Evolutionary conservation across 306 rosid species (phyloP).

Genomic region (Vigna radiata): DNA sequence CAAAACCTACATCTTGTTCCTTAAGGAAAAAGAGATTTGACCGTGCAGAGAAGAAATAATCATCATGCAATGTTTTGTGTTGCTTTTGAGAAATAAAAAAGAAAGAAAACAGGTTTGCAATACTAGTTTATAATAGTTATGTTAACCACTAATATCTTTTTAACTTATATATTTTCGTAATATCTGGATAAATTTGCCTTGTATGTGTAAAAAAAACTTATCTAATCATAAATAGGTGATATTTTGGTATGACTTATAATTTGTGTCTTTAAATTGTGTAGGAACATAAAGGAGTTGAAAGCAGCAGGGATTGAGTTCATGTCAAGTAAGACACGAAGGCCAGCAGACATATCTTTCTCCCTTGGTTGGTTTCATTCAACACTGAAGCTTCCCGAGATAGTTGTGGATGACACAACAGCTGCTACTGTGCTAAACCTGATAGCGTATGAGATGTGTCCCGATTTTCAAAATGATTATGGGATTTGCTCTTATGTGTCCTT

Average conservation of each 20-base stretch:
- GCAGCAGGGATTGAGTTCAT: slow-evolving; percentile 31
- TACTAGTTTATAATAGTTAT: too few species aligned
- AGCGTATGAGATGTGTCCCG: slow-evolving; percentile 51
- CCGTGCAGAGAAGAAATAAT: too few species aligned
- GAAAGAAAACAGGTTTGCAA: too few species aligned
- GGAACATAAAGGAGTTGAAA: slow-evolving; percentile 39
- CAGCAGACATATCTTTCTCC: not conserved
- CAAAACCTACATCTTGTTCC: too few species aligned
- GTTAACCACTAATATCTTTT: too few species aligned
- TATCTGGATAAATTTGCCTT: too few species aligned
- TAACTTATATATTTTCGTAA: too few species aligned
- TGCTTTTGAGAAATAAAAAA: too few species aligned
- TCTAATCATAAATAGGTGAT: too few species aligned
- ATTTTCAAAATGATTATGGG: slow-evolving; percentile 38
- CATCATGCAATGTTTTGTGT: too few species aligned
- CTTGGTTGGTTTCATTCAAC: not conserved
- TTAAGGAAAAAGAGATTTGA: too few species aligned
- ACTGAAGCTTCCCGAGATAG: slow-evolving; percentile 5
- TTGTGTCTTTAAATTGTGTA: not conserved
- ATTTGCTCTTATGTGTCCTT: slow-evolving; percentile 42
- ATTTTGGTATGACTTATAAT: not conserved
- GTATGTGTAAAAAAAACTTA: too few species aligned
- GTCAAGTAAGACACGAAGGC: not conserved
- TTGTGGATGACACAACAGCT: slow-evolving; percentile 29
- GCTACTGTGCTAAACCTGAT: slow-evolving; percentile 3